Evolutionary conservation across 2,329 filamentous ascomycete genomes (phyloP).

Genomic region (Aureobasidium namibiae): DNA sequence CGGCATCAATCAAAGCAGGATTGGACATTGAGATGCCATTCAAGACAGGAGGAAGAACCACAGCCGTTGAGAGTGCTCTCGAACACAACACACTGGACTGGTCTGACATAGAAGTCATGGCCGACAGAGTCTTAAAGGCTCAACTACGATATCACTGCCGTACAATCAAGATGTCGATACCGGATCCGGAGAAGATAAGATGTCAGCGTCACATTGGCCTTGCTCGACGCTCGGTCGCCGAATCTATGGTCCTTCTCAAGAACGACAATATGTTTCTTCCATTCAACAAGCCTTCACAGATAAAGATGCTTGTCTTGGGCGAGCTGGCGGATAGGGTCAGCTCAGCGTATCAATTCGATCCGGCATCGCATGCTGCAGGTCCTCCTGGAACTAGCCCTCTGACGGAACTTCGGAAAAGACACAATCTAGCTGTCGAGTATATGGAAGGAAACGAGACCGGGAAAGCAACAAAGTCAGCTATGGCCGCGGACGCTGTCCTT

Average conservation of each 20-base stretch:
- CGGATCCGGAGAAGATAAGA: slow-evolving; percentile 10
- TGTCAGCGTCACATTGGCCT: slow-evolving; percentile 15
- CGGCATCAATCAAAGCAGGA: slow-evolving; percentile 16
- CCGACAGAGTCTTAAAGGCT: not conserved
- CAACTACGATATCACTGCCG: slow-evolving; percentile 7
- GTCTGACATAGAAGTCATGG: not conserved
- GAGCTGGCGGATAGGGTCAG: slow-evolving; percentile 15
- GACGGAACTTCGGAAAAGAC: slow-evolving; percentile 13
- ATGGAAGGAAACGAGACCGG: not conserved
- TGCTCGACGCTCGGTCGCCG: slow-evolving; percentile 14
- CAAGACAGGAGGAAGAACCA: slow-evolving; percentile 4
- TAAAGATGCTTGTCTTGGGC: slow-evolving; percentile 15
- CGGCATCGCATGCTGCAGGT: slow-evolving; percentile 14
- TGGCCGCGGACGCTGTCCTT: slow-evolving; percentile 10
- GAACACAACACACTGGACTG: not conserved
- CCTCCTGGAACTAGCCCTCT: slow-evolving; percentile 14
- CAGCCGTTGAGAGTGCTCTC: slow-evolving; percentile 4
- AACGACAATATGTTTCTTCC: slow-evolving; percentile 10
- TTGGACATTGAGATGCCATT: slow-evolving; percentile 18
- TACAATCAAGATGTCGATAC: not conserved
- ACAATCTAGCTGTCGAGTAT: slow-evolving; percentile 6
- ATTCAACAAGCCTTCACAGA: not conserved
- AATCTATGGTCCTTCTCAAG: slow-evolving; percentile 17
- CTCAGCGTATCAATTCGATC: slow-evolving; percentile 12
- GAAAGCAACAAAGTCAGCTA: slow-evolving; percentile 5